Percentiles rank a stretch among this genome's conserved stretches.
phyloP scores from a whole-genome alignment of 2,329 filamentous ascomycete species.

The Triangularia verruculosa region DNA sequence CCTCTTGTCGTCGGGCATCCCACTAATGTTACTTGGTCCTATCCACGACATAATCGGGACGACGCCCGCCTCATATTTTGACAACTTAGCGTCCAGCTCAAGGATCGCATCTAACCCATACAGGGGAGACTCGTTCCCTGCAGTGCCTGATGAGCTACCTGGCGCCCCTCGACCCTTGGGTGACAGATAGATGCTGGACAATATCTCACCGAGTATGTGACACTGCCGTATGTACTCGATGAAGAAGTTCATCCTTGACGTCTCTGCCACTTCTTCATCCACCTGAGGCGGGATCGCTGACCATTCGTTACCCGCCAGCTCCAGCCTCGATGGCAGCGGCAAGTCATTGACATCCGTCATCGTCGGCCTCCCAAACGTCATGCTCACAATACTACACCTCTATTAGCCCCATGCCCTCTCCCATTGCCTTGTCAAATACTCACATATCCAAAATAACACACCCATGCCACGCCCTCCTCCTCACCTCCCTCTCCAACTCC shows the following conservation, averaged over 20 bases:
- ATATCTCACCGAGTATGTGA: conserved; percentile 23
- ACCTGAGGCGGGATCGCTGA: background rate
- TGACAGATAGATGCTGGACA: conserved; percentile 23
- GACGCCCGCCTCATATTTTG: conserved; percentile 18
- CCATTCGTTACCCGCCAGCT: conserved; percentile 6
- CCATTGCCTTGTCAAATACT: background rate
- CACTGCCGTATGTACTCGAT: conserved; percentile 20
- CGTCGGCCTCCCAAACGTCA: conserved; percentile 30
- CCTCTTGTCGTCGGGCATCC: conserved; percentile 10
- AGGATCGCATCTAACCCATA: conserved; percentile 23
- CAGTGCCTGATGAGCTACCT: background rate
- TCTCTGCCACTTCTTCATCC: background rate
- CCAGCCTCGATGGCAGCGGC: conserved; percentile 8
- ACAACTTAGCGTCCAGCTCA: conserved; percentile 23
- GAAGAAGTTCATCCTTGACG: conserved; percentile 21
- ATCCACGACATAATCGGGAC: conserved; percentile 22
- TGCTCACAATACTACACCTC: conserved; percentile 27
- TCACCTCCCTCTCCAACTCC: conserved; percentile 36
- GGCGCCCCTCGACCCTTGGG: background rate
- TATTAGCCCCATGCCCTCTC: background rate
- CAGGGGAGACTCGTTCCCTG: background rate
- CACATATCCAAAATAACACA: conserved; percentile 28
- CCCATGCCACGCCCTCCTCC: conserved; percentile 27
- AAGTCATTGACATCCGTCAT: conserved; percentile 28
- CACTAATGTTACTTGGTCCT: conserved; percentile 13